Base-by-base conservation (phyloP, 192 early-diverging fungal species). In the Spizellomyces punctatus region DNA sequence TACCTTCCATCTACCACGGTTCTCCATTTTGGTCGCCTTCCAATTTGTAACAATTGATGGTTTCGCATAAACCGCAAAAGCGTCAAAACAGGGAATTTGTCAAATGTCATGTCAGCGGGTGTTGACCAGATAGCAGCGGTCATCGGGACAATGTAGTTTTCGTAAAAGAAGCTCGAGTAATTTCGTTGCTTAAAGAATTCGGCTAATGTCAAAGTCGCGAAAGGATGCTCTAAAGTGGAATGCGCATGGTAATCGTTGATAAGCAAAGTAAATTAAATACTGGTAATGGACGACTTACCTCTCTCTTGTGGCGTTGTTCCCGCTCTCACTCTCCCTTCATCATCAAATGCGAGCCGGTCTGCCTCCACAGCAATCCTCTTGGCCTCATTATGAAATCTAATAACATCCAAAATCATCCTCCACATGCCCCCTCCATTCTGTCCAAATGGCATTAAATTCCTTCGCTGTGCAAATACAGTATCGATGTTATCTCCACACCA, bases 111-210 rank as follows among this genome's bases (percentile, higher is more conserved):
- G 54, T 85, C 82, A 12, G 82, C 81, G 44, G 89, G 88, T 8
- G 86, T 89, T 46, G 81, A 82, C 89, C 89, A 90, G 57, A 90
- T 85, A 10, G 85, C 81, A 7, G 89, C 82, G 21, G 88, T 89
- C 86, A 89, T 89, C 5, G 89, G 89, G 10, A 89, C 67, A 17
- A 90, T 55, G 61, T 89, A 90, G 79, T 89, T 86, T 73, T 89
- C 78, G 45, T 78, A 81, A 64, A 90, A 90, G 63, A 82, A 78
- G 4, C 54, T 47, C 10, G 88, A 89, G 74, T 88, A 90, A 14
- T 64, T 63, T 44, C 82, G 75, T 65, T 75, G 17, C 5, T 68
- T 57, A 46, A 90, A 82, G 63, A 86, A 90, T 43, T 85, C 85
- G 21, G 78, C 85, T 10, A 89, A 59, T 10, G 79, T 87, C 72